Base-by-base conservation (phyloP, 495 filamentous ascomycete species). In the Coniosporium apollinis region DNA sequence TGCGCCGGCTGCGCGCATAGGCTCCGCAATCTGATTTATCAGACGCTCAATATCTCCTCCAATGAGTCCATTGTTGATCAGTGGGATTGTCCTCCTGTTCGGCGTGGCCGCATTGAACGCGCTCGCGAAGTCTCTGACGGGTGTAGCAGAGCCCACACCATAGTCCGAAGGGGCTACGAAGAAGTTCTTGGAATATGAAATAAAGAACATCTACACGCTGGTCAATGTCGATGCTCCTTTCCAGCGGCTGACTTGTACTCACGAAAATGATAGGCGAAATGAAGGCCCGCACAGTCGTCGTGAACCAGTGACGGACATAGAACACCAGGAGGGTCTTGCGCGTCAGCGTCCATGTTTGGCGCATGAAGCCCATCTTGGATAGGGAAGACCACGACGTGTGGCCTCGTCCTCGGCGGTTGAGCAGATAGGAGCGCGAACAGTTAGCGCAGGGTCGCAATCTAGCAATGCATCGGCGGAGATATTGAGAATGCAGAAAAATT, bases 291-390 rank as follows among this genome's bases (percentile, higher is more conserved):
- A 80, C 47, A n/a, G 65, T 33, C 0, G 81, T 85, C 4, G 72
- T 63, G 25, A 72, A 47, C 24, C 54, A 48, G 49, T 78, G 78
- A 9, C 84, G 76, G 34, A 65, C 35, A 37, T 82, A 52, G 24
- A 72, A 66, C 43, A 89, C 75, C 26, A 72, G 62, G 21, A 84
- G 58, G 44, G 78, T 91, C 59, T 93, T 92, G 43, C 56, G 51
- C 38, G 66, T 70, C 41, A 91, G 62, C 19, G 79, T 78, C 72
- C 71, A 72, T 38, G 69, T 74, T 56, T 89, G 84, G 18, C 66
- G 58, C 33, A 71, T 46, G 54, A 76, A 64, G 25, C 55, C 64
- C 70, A 73, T 73, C n/a, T 21, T 34, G 43, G 43, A n/a, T n/a
- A n/a, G n/a, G n/a, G n/a, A n/a, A n/a, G n/a, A n/a, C n/a, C n/a